phyloP scores from a whole-genome alignment of 1,139 yeast genomes.

The Magnusiomyces sp. region DNA sequence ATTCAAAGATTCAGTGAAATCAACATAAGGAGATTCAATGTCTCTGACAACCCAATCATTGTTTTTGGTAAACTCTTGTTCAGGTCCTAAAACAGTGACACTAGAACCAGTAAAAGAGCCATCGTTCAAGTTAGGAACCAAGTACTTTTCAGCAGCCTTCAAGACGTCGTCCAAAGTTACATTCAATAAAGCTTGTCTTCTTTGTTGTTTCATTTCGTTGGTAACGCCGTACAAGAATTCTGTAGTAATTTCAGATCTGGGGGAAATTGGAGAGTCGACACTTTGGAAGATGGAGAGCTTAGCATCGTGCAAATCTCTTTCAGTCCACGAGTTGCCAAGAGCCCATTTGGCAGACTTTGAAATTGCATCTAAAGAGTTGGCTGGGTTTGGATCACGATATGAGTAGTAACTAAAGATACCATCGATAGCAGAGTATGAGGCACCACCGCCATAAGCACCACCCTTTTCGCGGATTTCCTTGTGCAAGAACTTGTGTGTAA shows the following conservation, averaged over 20 bases:
- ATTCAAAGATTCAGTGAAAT: constrained; percentile 1
- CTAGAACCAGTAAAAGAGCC: constrained; percentile 26
- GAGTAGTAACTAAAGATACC: constrained; percentile 80
- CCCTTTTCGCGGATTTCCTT: constrained; percentile 90
- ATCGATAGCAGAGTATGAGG: constrained; percentile 69
- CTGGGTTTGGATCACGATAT: constrained; percentile 87
- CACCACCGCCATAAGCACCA: constrained; percentile 98
- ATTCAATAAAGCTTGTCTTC: constrained; percentile 66
- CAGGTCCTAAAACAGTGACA: constrained; percentile 48
- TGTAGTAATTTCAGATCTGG: constrained; percentile 66
- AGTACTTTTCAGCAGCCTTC: constrained; percentile 54
- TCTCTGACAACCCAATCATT: constrained; percentile 33
- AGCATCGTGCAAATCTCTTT: constrained; percentile 74
- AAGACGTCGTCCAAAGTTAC: constrained; percentile 56
- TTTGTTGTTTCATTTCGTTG: constrained; percentile 69
- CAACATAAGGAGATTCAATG: constrained; percentile 14
- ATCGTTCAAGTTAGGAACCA: constrained; percentile 28
- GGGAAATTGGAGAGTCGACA: constrained; percentile 82
- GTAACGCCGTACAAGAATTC: constrained; percentile 62
- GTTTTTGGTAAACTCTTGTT: constrained; percentile 29
- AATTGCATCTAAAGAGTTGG: constrained; percentile 57
- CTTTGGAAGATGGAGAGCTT: constrained; percentile 84
- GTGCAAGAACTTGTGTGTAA: constrained; percentile 79
- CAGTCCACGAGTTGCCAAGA: constrained; percentile 42
- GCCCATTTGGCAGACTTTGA: constrained; percentile 51